A percentile compares a stretch with the other conserved stretches of the same genome.
These are phyloP conservation scores for Picea sitchensis DNA, from an alignment of 75 land plant genomes.

Conservation along the genomic window DNA sequence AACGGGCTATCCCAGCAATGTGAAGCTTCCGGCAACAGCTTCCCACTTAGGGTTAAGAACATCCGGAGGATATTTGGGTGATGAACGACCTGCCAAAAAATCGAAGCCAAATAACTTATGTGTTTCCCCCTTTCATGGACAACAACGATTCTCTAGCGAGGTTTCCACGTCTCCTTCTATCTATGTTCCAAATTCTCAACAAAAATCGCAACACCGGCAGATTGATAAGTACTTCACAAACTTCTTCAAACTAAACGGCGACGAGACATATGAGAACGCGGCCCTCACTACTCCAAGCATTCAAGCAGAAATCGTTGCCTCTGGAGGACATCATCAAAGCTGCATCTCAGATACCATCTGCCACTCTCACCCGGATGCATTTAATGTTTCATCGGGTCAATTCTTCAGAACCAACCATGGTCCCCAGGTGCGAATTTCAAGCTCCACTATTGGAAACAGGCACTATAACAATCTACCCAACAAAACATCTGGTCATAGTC, in stretches of 20 bases:
- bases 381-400: not conserved
- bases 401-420: not conserved
- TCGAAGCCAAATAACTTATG: not conserved
- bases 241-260: not conserved
- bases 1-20: not conserved
- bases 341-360: not conserved
- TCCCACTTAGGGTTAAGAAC: not conserved
- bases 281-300: not conserved
- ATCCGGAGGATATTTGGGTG: not conserved
- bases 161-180: not conserved
- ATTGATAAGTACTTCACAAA: not conserved
- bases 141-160: not conserved
- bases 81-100: not conserved
- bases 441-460: not conserved
- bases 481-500: slow-evolving; percentile 11
- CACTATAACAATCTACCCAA: not conserved
- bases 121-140: not conserved
- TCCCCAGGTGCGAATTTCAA: no score
- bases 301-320: not conserved
- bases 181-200: not conserved
- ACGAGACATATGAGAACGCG: not conserved
- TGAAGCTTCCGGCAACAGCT: not conserved
- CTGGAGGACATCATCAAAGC: not conserved
- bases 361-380: not conserved
- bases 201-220: not conserved